Conservation (phyloP, 495 filamentous ascomycete species). For the Annulohypoxylon nitens region DNA sequence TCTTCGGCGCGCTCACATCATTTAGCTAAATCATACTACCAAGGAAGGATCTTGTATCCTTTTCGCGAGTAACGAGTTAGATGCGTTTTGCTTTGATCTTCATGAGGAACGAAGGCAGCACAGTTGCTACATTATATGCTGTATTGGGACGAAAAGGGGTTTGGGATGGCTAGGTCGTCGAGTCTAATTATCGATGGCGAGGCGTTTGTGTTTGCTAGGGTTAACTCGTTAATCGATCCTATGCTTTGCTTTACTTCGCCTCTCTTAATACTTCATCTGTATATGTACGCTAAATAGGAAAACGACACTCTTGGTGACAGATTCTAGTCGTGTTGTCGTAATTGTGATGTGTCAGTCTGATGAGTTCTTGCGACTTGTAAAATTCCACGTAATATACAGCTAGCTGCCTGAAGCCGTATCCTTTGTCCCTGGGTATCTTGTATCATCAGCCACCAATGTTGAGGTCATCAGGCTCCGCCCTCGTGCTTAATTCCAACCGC, state of each 20-base stretch:
- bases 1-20: constrained; percentile 2
- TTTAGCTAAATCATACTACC: not conserved
- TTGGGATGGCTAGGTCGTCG: not conserved
- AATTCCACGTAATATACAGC: not conserved
- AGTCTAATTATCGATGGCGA: constrained; percentile 26
- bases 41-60: not conserved
- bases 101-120: constrained; percentile 6
- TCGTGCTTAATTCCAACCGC: no score
- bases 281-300: constrained; percentile 28
- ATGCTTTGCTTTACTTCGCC: constrained; percentile 9
- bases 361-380: not conserved
- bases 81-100: constrained; percentile 4
- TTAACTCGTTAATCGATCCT: constrained; percentile 5
- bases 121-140: constrained; percentile 8
- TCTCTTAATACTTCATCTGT: constrained; percentile 22
- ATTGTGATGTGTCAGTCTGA: constrained; percentile 6
- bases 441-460: no score
- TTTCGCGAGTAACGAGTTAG: constrained; percentile 15
- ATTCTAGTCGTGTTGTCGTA: not conserved
- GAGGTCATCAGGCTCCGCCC: no score
- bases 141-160: constrained; percentile 1
- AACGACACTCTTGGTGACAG: constrained; percentile 1
- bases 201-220: constrained; percentile 28
- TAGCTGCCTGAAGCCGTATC: not conserved
- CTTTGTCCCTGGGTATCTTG: not conserved